Base-by-base conservation (phyloP, 805 yeast genomes). In the Zygosaccharomyces gambellarensis region DNA sequence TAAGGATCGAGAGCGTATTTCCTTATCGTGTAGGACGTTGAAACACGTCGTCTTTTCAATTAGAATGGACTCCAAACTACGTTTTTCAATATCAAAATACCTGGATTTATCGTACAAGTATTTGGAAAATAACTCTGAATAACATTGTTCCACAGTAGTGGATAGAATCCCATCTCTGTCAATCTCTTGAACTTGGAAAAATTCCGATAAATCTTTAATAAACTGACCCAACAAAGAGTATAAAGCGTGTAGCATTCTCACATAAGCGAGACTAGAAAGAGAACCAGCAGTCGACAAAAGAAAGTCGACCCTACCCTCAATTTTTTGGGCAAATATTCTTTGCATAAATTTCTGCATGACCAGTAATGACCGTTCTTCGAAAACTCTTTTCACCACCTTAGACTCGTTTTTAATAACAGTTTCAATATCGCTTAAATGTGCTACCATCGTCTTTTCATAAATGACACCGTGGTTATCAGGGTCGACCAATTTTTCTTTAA, bases 301-400 rank as follows among this genome's bases (percentile, higher is more conserved):
- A 1, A 77, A 68, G 52, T 81, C 82, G 14, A 83, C 71, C 57
- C 79, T 74, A 17, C 78, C 72, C 54, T 79, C 77, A 29, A 85
- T 69, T 55, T 87, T 77, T 65, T 87, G 92, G 0, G 85, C 90
- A 67, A 84, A 87, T 9, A 86, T 74, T 58, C 95, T 77, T 61
- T 85, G 87, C 31, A 87, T 71, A 60, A 92, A 85, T 4, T 83
- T 75, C 44, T 79, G 77, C 39, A 89, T 64, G 1, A 90, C 96
- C 30, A 77, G 75, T 1, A 68, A 51, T 1, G 80, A 75, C 2
- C 90, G 85, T 55, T 82, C 78, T 52, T 74, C 79, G 62, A 94
- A 94, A 1, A 90, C 92, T 45, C 81, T 82, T 43, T 76, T 73
- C 17, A 90, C 85, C 36, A 87, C 75, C 39, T 82, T 80, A 0